Evolutionary conservation across 352 stramenopile species (phyloP).

Genomic region (Phytophthora melonis): DNA sequence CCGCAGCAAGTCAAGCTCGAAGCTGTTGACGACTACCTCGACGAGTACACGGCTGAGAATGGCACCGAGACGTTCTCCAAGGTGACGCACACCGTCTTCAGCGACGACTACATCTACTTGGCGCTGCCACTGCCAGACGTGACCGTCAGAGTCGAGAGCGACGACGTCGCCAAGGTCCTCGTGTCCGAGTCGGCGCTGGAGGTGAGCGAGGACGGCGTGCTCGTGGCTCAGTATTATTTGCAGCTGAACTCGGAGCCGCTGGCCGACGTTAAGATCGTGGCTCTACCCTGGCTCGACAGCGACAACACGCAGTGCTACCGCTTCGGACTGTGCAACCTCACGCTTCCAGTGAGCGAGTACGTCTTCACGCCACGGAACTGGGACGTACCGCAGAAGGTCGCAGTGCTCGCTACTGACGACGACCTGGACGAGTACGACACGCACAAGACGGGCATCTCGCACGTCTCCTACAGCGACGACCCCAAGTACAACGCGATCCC

Average conservation of each 20-base stretch:
- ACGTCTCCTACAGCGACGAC: conserved; percentile 72
- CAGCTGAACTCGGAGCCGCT: conserved; percentile 70
- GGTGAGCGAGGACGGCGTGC: conserved; percentile 64
- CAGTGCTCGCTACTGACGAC: conserved; percentile 69
- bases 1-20: conserved; percentile 59
- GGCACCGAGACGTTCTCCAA: conserved; percentile 66
- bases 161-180: conserved; percentile 66
- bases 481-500: conserved; percentile 69
- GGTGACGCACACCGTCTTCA: conserved; percentile 69
- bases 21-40: conserved; percentile 68
- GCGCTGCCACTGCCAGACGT: conserved; percentile 47
- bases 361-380: conserved; percentile 73
- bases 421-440: conserved; percentile 71
- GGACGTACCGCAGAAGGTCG: conserved; percentile 66
- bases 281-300: conserved; percentile 71
- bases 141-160: conserved; percentile 61
- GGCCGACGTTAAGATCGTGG: conserved; percentile 66
- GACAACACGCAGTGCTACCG: conserved; percentile 74
- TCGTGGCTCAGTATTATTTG: conserved; percentile 57
- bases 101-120: conserved; percentile 74
- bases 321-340: conserved; percentile 80
- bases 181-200: conserved; percentile 64
- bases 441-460: conserved; percentile 75
- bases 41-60: conserved; percentile 54
- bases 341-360: conserved; percentile 57